Evolutionary conservation across 2,329 filamentous ascomycete genomes (phyloP), one percentile per base, ranked within the genome.

Genomic region (Orbilia oligospora): DNA sequence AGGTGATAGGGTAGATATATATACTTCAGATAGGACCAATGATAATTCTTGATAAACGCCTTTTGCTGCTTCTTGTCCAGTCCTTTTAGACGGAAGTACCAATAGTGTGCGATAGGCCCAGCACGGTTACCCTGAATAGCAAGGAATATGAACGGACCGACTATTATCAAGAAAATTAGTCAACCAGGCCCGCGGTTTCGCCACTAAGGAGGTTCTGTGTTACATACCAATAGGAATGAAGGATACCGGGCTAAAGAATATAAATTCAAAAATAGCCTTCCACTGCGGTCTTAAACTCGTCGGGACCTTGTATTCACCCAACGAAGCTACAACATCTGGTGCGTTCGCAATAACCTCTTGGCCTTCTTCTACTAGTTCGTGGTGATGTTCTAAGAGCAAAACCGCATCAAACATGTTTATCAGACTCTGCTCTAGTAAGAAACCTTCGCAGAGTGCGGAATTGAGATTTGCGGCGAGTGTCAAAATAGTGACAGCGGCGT

Each of bases 11-110:
- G 10, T 4, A 3, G 18, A n/a, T 20, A 18, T 5, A 82, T 85
- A 82, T 83, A 90, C 93, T 93, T 97, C 14, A 93, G 91, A 83
- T 97, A 98, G 76, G 96, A 92, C 89, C 93, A 92, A 79, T 89
- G 87, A 67, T 91, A 88, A 51, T 86, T 87, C 76, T 87, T 88
- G 30, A 95, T 89, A 81, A 92, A 93, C 30, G 86, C 86, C 82
- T 93, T 93, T 80, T 90, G 88, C 83, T 97, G 89, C 81, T 91
- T 90, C 84, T 91, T 93, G 48, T 88, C 88, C 80, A 97, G 87
- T 0, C 91, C 92, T 48, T 91, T 87, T 61, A 99, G 87, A 82
- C 94, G 89, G 83, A 94, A 97, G 27, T 77, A 79, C 76, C 76
- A 79, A 38, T 79, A 79, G 55, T 79, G 76, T 18, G 76, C 76